Conservation (phyloP, 2,329 filamentous ascomycete species). For the Mycogone perniciosa region DNA sequence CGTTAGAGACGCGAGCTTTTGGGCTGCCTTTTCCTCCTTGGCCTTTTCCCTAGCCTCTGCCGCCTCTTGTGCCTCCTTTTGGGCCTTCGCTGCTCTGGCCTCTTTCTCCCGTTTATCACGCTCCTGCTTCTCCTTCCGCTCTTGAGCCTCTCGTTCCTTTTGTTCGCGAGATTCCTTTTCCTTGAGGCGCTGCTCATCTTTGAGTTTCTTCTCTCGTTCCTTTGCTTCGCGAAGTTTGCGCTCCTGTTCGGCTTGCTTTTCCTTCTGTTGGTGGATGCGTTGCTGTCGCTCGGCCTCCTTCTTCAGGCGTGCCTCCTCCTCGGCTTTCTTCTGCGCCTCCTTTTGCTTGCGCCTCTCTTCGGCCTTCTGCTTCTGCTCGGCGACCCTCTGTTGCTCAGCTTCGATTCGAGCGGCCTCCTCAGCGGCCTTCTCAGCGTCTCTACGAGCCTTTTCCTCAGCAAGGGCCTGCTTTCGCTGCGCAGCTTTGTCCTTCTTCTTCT, state of each 20-base stretch:
- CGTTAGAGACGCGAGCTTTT: constrained; percentile 34
- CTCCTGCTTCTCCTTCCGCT: constrained; percentile 55
- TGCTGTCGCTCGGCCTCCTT: constrained; percentile 82
- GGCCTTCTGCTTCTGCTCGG: constrained; percentile 73
- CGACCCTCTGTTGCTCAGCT: constrained; percentile 69
- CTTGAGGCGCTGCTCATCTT: constrained; percentile 72
- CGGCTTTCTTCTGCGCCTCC: constrained; percentile 82
- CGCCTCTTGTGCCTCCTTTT: constrained; percentile 49
- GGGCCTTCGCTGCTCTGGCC: constrained; percentile 49
- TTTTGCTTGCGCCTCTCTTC: constrained; percentile 90
- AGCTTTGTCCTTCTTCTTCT: constrained; percentile 93
- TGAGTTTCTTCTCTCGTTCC: constrained; percentile 73
- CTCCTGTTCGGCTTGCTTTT: constrained; percentile 78
- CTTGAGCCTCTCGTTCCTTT: constrained; percentile 62
- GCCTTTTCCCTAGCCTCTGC: constrained; percentile 54
- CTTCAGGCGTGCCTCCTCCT: constrained; percentile 77
- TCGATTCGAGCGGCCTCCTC: constrained; percentile 73
- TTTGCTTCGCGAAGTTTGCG: constrained; percentile 61
- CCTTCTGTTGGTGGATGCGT: constrained; percentile 74
- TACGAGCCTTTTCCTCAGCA: constrained; percentile 84
- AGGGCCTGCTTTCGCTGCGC: constrained; percentile 79
- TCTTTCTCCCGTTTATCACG: constrained; percentile 57
- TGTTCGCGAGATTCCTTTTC: constrained; percentile 73
- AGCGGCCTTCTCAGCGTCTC: constrained; percentile 81
- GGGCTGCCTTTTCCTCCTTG: constrained; percentile 52